These are phyloP conservation scores for Fraxinus latifolia DNA, from an alignment of 305 asterid genomes.

Conservation along the genomic window DNA sequence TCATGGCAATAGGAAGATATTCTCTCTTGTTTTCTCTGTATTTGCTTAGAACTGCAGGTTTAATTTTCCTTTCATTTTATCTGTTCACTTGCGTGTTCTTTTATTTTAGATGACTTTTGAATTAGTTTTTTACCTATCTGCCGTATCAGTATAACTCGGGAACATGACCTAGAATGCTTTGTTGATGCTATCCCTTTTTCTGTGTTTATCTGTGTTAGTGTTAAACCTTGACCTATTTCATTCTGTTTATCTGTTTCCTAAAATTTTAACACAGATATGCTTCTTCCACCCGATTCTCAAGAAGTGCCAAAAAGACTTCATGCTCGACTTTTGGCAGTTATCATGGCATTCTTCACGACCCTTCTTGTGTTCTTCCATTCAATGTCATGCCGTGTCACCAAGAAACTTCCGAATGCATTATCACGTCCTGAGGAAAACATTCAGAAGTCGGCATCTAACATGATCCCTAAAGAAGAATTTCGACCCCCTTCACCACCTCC, in stretches of 20 bases:
- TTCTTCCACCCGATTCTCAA: constrained; percentile 39
- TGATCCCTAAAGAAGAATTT: constrained; percentile 61
- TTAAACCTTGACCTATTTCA: neutral
- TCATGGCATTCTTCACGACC: constrained; percentile 73
- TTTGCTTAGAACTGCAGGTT: neutral
- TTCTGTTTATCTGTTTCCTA: neutral
- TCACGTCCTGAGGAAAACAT: constrained; percentile 32
- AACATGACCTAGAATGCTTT: neutral
- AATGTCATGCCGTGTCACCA: constrained; percentile 42
- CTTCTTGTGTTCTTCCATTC: constrained; percentile 57
- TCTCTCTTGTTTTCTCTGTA: neutral
- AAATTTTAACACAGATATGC: constrained; percentile 39
- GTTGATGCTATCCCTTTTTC: neutral
- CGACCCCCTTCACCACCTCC: constrained; percentile 83
- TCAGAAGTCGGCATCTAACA: constrained; percentile 40
- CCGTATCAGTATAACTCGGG: neutral
- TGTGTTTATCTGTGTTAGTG: neutral
- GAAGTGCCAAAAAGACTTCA: constrained; percentile 56
- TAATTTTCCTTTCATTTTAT: neutral
- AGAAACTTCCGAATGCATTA: constrained; percentile 51
- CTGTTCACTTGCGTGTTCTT: neutral
- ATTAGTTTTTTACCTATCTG: neutral
- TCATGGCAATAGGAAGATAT: neutral
- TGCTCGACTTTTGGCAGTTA: constrained; percentile 55
- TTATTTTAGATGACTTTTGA: neutral